phyloP scores from a whole-genome alignment of 2,329 filamentous ascomycete species.

The Fonsecaea pedrosoi region DNA sequence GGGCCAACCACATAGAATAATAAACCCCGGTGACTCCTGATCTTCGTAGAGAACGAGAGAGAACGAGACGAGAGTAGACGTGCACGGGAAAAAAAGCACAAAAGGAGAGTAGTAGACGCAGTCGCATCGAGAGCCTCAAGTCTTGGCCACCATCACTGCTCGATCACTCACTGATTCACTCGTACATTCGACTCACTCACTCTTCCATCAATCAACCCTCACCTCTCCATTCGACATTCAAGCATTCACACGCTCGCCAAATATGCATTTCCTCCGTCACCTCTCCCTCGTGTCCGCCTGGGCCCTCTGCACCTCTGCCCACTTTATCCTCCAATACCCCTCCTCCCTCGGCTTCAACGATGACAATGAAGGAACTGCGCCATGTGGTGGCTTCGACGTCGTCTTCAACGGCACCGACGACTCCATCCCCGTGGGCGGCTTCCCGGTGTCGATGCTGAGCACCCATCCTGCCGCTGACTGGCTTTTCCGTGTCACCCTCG shows the following conservation, averaged over 20 bases:
- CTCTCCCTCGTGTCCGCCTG: slow-evolving; percentile 25
- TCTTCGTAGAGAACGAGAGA: background rate
- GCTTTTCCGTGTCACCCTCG: slow-evolving; percentile 56
- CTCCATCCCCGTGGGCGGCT: slow-evolving; percentile 55
- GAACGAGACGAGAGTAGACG: background rate
- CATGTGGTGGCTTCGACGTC: slow-evolving; percentile 58
- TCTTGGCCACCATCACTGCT: slow-evolving; percentile 3
- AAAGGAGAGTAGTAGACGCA: background rate
- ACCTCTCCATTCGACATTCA: background rate
- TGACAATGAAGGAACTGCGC: slow-evolving; percentile 54
- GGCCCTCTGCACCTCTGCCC: slow-evolving; percentile 50
- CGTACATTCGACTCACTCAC: background rate
- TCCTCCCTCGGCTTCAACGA: slow-evolving; percentile 57
- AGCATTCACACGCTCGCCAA: background rate
- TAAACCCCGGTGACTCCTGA: background rate
- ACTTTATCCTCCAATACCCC: slow-evolving; percentile 64
- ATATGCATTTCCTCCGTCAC: slow-evolving; percentile 15
- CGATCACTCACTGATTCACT: background rate
- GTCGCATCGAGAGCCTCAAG: background rate
- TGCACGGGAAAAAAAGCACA: background rate
- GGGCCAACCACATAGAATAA: background rate
- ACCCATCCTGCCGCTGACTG: slow-evolving; percentile 37
- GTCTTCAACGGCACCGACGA: slow-evolving; percentile 53
- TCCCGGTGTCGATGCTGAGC: slow-evolving; percentile 55
- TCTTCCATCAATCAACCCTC: background rate